A percentile compares a stretch with the other conserved stretches of the same genome.
Conservation (phyloP, 257 asterid genomes). For the Verbena officinalis region DNA sequence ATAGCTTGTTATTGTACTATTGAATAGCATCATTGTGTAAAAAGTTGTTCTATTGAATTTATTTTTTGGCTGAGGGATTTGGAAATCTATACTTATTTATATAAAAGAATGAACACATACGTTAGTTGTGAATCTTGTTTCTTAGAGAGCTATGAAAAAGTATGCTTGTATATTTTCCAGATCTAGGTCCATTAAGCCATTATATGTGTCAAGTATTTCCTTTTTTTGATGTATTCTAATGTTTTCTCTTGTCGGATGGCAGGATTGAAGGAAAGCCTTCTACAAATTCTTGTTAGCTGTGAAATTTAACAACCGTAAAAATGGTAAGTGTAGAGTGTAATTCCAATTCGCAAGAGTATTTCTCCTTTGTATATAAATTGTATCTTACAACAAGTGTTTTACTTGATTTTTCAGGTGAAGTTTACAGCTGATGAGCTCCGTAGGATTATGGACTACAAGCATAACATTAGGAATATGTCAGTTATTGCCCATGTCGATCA, state of each 20-base stretch:
- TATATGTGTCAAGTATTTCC: neutral
- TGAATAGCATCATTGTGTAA: neutral
- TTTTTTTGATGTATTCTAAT: neutral
- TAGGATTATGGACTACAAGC: slow-evolving; percentile 57
- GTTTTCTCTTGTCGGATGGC: slow-evolving; percentile 2
- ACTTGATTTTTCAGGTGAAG: slow-evolving; percentile 52
- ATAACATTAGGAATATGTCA: slow-evolving; percentile 64
- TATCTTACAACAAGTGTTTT: neutral
- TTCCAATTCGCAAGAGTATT: neutral
- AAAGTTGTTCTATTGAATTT: neutral
- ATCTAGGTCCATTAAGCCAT: neutral
- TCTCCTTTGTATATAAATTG: neutral
- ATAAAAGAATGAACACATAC: no score
- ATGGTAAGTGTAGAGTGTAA: slow-evolving; percentile 25
- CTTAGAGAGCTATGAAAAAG: neutral
- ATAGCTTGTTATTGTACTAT: neutral
- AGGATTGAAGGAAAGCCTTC: slow-evolving; percentile 16
- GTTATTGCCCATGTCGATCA: slow-evolving; percentile 70
- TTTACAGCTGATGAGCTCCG: slow-evolving; percentile 65
- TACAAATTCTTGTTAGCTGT: neutral
- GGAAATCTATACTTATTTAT: neutral
- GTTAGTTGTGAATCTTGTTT: neutral
- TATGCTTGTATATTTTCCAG: neutral
- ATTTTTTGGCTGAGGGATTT: neutral
- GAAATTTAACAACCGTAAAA: slow-evolving; percentile 20